Evolutionary conservation across 768 basidiomycete genomes (phyloP).

Genomic region (Lactarius quietus): DNA sequence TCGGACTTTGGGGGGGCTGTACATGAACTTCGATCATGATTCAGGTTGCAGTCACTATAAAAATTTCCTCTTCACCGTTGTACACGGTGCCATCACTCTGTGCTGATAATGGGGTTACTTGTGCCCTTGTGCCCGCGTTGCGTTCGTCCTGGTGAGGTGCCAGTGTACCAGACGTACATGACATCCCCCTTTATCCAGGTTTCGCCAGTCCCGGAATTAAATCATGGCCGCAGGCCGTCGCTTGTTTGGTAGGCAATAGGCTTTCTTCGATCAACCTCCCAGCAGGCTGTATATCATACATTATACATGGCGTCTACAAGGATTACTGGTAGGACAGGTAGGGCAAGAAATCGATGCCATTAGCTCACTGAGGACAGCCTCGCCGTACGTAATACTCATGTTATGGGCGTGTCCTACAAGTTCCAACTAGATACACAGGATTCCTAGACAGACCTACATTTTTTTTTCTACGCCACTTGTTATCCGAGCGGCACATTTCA

Average conservation of each 20-base stretch:
- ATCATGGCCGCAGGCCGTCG: neutral
- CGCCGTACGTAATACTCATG: neutral
- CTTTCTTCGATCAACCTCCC: neutral
- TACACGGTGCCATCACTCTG: neutral
- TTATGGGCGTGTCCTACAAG: neutral
- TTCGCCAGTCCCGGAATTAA: neutral
- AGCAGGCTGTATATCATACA: neutral
- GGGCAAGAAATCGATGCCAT: neutral
- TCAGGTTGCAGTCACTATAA: neutral
- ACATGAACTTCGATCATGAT: neutral
- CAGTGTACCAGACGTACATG: neutral
- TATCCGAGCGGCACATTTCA: neutral
- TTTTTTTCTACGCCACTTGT: neutral
- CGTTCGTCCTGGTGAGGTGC: neutral
- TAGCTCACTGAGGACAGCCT: neutral
- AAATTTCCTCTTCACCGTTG: neutral
- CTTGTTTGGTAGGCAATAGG: neutral
- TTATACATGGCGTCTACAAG: neutral
- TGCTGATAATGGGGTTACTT: neutral
- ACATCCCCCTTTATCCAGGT: neutral
- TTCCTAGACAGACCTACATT: neutral
- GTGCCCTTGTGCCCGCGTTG: neutral
- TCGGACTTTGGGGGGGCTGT: too few species aligned
- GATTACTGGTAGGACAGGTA: neutral
- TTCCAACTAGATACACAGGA: neutral